Evolutionary conservation across 257 asterid genomes (phyloP).

Genomic region (Solanum neorickii): DNA sequence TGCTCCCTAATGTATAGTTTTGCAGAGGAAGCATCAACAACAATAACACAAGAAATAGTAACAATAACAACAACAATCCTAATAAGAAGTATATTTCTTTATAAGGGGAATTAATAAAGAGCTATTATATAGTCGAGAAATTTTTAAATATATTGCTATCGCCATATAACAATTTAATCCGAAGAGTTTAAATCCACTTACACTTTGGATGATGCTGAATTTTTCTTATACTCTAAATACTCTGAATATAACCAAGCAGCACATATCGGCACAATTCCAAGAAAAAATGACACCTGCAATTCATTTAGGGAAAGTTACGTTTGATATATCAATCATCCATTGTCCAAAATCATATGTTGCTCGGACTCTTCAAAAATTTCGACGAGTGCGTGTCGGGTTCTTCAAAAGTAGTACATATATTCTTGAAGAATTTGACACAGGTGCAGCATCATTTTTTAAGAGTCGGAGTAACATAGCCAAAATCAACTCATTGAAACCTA

Average conservation of each 20-base stretch:
- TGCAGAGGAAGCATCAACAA: neutral
- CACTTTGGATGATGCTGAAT: conserved; percentile 24
- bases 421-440: neutral
- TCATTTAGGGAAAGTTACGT: neutral
- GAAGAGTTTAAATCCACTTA: conserved; percentile 10
- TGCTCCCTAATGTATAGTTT: neutral
- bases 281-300: conserved; percentile 68
- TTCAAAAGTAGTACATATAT: neutral
- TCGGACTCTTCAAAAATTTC: neutral
- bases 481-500: neutral
- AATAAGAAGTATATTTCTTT: neutral
- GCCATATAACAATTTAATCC: neutral
- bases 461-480: neutral
- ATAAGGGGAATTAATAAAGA: neutral
- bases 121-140: neutral
- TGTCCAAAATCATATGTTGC: neutral
- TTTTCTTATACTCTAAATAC: conserved; percentile 57
- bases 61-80: neutral
- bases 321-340: neutral
- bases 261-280: conserved; percentile 56
- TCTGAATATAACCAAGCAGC: conserved; percentile 83
- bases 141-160: neutral
- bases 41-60: neutral
- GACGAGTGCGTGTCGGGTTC: neutral
- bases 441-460: neutral